Evolutionary conservation across 352 stramenopile species (phyloP).

Genomic region (Thraustochytrium striatum): DNA sequence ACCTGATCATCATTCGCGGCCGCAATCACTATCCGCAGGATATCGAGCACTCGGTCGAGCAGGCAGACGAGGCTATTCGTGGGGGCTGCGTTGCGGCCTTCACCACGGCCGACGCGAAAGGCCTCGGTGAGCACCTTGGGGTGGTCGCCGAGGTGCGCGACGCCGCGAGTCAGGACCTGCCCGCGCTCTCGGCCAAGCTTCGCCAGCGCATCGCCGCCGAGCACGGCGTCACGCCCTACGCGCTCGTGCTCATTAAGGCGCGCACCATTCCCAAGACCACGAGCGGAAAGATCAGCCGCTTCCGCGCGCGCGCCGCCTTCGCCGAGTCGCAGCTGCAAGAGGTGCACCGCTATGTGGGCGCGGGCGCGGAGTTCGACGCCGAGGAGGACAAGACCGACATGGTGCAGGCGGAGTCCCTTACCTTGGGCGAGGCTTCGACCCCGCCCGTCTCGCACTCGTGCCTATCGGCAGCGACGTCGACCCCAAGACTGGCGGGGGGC

Average conservation of each 20-base stretch:
- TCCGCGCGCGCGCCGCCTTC: slow-evolving; percentile 66
- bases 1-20: slow-evolving; percentile 98
- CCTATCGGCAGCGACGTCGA: neutral
- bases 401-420: neutral
- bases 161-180: slow-evolving; percentile 21
- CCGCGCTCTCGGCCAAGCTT: slow-evolving; percentile 64
- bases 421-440: neutral
- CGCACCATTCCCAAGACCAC: slow-evolving; percentile 94
- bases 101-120: slow-evolving; percentile 58
- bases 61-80: slow-evolving; percentile 62
- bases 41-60: slow-evolving; percentile 87
- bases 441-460: neutral
- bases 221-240: slow-evolving; percentile 76
- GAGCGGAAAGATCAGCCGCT: slow-evolving; percentile 94
- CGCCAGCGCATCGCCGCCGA: slow-evolving; percentile 66
- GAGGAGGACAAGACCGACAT: slow-evolving; percentile 54
- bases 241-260: slow-evolving; percentile 81
- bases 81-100: slow-evolving; percentile 92
- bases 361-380: slow-evolving; percentile 58
- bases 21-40: slow-evolving; percentile 99
- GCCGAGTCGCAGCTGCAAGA: slow-evolving; percentile 3
- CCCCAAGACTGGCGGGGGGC: slow-evolving; percentile 33
- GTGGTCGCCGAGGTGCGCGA: slow-evolving; percentile 71
- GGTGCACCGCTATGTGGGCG: slow-evolving; percentile 54
- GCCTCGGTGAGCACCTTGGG: slow-evolving; percentile 59